These are phyloP conservation scores for Penicillium glabrum DNA, from an alignment of 2,329 filamentous ascomycete species.

Conservation along the genomic window DNA sequence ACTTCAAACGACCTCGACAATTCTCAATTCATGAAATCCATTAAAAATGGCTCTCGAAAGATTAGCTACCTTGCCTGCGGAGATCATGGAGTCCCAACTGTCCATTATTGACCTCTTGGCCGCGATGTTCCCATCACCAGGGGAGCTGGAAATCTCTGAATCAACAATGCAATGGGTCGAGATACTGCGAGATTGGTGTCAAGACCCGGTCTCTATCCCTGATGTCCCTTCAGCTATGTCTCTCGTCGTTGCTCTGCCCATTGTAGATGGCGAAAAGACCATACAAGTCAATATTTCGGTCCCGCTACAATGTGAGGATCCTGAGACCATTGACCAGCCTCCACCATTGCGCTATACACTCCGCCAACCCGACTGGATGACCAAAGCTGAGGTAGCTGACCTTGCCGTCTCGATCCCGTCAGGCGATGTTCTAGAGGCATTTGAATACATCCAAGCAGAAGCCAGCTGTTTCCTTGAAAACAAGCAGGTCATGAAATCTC, in stretches of 20 bases:
- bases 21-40: background rate
- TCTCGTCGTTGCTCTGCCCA: constrained; percentile 25
- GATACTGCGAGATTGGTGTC: constrained; percentile 29
- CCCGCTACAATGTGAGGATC: constrained; percentile 20
- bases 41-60: constrained; percentile 14
- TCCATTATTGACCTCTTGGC: constrained; percentile 53
- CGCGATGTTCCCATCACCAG: constrained; percentile 50
- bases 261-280: constrained; percentile 22
- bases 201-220: constrained; percentile 11
- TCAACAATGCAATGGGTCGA: constrained; percentile 31
- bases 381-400: constrained; percentile 46
- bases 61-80: constrained; percentile 36
- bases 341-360: constrained; percentile 34
- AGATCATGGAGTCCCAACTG: constrained; percentile 50
- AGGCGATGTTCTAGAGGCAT: constrained; percentile 47
- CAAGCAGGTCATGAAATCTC: constrained; percentile 8
- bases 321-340: constrained; percentile 19
- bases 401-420: constrained; percentile 43
- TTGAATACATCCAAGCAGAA: constrained; percentile 47
- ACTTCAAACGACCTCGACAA: background rate
- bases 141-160: constrained; percentile 44
- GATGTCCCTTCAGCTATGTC: constrained; percentile 21
- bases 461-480: constrained; percentile 31
- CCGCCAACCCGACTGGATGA: constrained; percentile 55
- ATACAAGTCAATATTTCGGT: constrained; percentile 32